Evolutionary conservation across 768 basidiomycete species (phyloP).

Genomic region (Kwoniella botswanensis): DNA sequence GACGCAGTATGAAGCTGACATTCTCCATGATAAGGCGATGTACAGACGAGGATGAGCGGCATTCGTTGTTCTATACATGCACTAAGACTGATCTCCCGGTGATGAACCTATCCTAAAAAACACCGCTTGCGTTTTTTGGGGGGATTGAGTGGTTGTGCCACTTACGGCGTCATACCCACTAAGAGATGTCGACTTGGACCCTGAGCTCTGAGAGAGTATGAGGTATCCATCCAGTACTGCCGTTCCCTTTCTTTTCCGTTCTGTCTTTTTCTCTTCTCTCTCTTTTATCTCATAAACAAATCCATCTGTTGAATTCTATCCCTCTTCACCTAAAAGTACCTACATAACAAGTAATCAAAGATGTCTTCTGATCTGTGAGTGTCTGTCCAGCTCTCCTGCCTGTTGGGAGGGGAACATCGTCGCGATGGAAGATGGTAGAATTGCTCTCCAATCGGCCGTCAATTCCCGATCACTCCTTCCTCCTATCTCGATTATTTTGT

Average conservation of each 20-base stretch:
- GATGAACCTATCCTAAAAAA: too few species aligned
- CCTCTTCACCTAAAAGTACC: slow-evolving; percentile 4
- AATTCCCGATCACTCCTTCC: background rate
- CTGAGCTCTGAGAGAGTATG: slow-evolving; percentile 4
- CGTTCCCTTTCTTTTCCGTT: slow-evolving; percentile 5
- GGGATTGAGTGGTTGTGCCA: slow-evolving; percentile 5
- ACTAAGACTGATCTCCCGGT: too few species aligned
- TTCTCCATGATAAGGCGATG: too few species aligned
- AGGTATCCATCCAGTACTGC: slow-evolving; percentile 10
- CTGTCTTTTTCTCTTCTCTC: slow-evolving; percentile 15
- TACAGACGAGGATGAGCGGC: too few species aligned
- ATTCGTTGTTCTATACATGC: too few species aligned
- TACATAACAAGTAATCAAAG: slow-evolving; percentile 24
- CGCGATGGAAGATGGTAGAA: slow-evolving; percentile 17
- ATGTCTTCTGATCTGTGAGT: slow-evolving; percentile 53
- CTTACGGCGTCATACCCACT: slow-evolving; percentile 24
- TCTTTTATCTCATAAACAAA: slow-evolving; percentile 6
- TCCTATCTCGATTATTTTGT: background rate
- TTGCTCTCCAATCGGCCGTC: slow-evolving; percentile 6
- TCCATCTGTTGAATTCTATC: slow-evolving; percentile 4
- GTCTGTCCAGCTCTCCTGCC: background rate
- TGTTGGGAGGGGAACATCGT: background rate
- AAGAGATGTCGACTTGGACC: slow-evolving; percentile 1
- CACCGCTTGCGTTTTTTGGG: slow-evolving; percentile 3
- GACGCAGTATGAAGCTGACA: too few species aligned